Conservation (phyloP, 2,329 filamentous ascomycete genomes). For the Fusarium setosum region DNA sequence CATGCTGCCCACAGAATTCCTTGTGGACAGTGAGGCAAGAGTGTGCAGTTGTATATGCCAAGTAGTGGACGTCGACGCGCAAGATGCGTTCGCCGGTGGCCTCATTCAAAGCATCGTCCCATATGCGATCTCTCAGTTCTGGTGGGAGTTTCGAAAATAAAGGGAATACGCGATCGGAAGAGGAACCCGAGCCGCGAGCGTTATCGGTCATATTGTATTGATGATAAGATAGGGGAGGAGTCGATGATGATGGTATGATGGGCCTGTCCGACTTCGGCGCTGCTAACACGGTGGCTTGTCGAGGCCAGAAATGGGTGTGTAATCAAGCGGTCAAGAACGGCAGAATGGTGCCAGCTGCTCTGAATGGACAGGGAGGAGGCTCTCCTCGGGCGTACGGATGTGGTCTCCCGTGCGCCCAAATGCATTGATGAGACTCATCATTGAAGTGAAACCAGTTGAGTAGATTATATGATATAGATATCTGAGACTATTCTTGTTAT, state of each 20-base stretch:
- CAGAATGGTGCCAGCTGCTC: neutral
- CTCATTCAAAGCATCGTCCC: constrained; percentile 2
- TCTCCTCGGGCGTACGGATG: neutral
- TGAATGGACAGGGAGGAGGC: too few species aligned
- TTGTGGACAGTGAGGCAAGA: neutral
- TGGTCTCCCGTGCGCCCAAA: neutral
- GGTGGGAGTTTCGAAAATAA: neutral
- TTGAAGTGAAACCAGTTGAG: too few species aligned
- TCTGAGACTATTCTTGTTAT: too few species aligned
- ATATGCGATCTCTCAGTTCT: neutral
- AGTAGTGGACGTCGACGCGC: neutral
- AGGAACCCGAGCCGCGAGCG: neutral
- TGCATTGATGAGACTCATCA: too few species aligned
- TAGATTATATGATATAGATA: too few species aligned
- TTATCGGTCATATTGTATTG: constrained; percentile 1
- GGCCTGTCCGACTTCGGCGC: neutral
- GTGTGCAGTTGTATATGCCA: neutral
- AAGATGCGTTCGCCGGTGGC: neutral
- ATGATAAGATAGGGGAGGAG: neutral
- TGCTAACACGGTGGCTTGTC: neutral
- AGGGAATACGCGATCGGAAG: neutral
- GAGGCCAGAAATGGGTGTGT: neutral
- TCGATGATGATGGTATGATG: neutral
- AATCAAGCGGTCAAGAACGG: neutral
- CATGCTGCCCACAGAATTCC: neutral